These are phyloP conservation scores for Solanum neorickii DNA, from an alignment of 257 asterid species.

Conservation along the genomic window DNA sequence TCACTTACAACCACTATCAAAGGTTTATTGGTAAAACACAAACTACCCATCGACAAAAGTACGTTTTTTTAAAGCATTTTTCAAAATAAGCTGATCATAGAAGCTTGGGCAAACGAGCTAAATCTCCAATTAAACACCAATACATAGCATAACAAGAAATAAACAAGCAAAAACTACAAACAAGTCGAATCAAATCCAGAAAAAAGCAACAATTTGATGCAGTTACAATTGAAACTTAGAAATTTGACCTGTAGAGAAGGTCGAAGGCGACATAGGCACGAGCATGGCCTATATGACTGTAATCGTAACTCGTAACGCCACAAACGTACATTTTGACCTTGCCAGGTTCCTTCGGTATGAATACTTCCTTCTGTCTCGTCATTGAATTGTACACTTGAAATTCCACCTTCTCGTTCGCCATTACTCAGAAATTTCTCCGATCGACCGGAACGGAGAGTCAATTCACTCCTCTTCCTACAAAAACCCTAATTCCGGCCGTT, in stretches of 20 bases:
- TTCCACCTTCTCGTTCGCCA: constrained; percentile 4
- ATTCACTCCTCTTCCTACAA: neutral
- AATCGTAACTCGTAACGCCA: constrained; percentile 77
- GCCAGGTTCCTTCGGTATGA: constrained; percentile 46
- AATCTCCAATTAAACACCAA: neutral
- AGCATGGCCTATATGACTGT: constrained; percentile 90
- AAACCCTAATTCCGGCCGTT: neutral
- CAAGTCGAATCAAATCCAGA: neutral
- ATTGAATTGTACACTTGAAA: constrained; percentile 47
- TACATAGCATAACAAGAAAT: neutral
- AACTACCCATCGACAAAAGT: neutral
- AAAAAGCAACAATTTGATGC: neutral
- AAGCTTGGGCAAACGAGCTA: neutral
- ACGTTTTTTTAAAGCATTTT: neutral
- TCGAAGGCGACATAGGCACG: constrained; percentile 85
- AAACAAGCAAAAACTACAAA: neutral
- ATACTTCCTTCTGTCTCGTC: constrained; percentile 63
- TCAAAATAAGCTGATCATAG: neutral
- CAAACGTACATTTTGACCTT: constrained; percentile 73
- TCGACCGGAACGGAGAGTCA: neutral
- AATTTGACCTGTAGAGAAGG: constrained; percentile 53
- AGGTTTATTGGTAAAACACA: neutral
- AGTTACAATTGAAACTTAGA: neutral
- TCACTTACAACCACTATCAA: neutral
- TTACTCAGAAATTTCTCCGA: constrained; percentile 5